Evolutionary conservation across 306 rosid genomes (phyloP).

Genomic region (Sechiopsis laciniata): DNA sequence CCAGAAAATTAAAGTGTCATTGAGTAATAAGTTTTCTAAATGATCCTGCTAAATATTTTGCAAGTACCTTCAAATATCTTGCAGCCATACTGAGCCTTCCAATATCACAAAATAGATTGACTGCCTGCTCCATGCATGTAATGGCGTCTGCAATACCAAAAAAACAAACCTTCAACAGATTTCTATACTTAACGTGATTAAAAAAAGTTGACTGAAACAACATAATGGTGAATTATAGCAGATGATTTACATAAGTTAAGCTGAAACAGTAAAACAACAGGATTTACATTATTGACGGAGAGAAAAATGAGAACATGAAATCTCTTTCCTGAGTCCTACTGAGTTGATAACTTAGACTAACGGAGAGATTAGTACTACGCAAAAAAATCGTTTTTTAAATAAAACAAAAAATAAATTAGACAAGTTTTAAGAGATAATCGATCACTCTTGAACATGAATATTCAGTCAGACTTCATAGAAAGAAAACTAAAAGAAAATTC

Average conservation of each 20-base stretch:
- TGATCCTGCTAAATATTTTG: not conserved
- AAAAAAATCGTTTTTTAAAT: too few relatives aligned
- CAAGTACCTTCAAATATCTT: constrained; percentile 69
- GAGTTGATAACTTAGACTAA: not conserved
- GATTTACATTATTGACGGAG: too few relatives aligned
- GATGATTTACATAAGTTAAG: too few relatives aligned
- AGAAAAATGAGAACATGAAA: too few relatives aligned
- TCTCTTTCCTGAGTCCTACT: not conserved
- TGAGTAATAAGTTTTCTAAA: not conserved
- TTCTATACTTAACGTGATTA: too few relatives aligned
- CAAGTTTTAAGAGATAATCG: not conserved
- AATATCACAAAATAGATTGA: constrained; percentile 80
- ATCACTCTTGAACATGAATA: not conserved
- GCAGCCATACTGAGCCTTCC: constrained; percentile 99
- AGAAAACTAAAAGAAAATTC: not conserved
- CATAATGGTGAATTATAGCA: not conserved
- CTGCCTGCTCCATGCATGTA: constrained; percentile 69
- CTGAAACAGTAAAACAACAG: too few relatives aligned
- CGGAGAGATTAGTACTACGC: not conserved
- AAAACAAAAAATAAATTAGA: too few relatives aligned
- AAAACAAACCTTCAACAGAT: not conserved
- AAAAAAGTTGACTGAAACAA: too few relatives aligned
- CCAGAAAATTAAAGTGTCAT: not conserved
- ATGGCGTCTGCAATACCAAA: constrained; percentile 52
- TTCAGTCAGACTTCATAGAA: not conserved